phyloP scores from a whole-genome alignment of 805 yeast species.

The Candida nanaspora region DNA sequence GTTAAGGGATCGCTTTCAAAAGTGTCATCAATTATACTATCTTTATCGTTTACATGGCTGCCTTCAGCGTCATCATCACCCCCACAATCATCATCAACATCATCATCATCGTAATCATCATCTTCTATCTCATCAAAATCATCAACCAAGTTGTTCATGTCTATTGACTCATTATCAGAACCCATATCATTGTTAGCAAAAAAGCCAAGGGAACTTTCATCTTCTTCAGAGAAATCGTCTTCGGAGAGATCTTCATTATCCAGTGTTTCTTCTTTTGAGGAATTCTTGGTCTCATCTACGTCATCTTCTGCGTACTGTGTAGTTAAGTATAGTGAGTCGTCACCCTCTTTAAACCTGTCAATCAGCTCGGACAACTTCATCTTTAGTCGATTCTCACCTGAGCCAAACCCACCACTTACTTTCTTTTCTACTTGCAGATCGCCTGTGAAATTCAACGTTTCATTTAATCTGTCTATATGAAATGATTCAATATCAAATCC shows the following conservation, averaged over 20 bases:
- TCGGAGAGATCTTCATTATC: constrained; percentile 24
- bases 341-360: constrained; percentile 32
- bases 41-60: too few species aligned
- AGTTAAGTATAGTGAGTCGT: constrained; percentile 49
- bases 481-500: constrained; percentile 29
- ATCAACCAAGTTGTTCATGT: constrained; percentile 37
- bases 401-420: constrained; percentile 58
- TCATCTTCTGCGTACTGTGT: constrained; percentile 58
- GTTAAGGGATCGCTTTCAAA: constrained; percentile 18
- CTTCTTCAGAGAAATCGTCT: background rate
- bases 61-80: constrained; percentile 10
- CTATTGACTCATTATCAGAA: constrained; percentile 35
- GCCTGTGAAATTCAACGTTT: constrained; percentile 23
- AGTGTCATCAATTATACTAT: constrained; percentile 10
- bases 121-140: constrained; percentile 36
- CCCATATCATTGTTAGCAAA: constrained; percentile 8
- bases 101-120: constrained; percentile 21
- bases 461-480: constrained; percentile 26
- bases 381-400: constrained; percentile 46
- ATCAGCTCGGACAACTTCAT: constrained; percentile 46
- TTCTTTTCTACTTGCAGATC: constrained; percentile 52
- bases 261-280: too few species aligned
- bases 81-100: constrained; percentile 10
- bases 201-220: constrained; percentile 2
- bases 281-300: constrained; percentile 5